These are phyloP conservation scores for Sporothrix curviconia DNA, from an alignment of 2,329 filamentous ascomycete genomes.

Conservation along the genomic window DNA sequence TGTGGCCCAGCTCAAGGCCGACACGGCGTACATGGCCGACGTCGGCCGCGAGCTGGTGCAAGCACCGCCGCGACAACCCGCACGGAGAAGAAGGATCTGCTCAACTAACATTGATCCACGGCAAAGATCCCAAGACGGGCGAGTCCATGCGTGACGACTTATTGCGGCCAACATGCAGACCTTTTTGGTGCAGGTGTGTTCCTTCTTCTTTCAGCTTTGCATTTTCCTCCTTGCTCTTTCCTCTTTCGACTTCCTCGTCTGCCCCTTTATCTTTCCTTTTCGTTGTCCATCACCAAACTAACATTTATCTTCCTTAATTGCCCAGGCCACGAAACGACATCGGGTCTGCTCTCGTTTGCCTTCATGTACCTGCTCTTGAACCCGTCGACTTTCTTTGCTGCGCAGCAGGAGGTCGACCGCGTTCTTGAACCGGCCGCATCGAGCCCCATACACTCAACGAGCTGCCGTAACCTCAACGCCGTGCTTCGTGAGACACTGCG, in stretches of 20 bases:
- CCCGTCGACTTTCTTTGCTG: slow-evolving; percentile 38
- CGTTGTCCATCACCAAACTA: no score
- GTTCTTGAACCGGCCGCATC: slow-evolving; percentile 40
- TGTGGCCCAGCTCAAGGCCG: slow-evolving; percentile 11
- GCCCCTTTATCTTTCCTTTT: neutral
- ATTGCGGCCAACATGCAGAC: slow-evolving; percentile 40
- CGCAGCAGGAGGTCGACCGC: slow-evolving; percentile 47
- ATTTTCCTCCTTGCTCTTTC: neutral
- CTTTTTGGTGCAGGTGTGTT: neutral
- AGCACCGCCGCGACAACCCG: slow-evolving; percentile 28
- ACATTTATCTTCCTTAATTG: slow-evolving; percentile 1
- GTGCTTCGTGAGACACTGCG: slow-evolving; percentile 50
- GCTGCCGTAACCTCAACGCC: slow-evolving; percentile 35
- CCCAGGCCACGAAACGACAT: slow-evolving; percentile 48
- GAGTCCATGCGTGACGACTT: slow-evolving; percentile 63
- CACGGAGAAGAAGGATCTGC: slow-evolving; percentile 54
- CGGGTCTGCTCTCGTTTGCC: slow-evolving; percentile 44
- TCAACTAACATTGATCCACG: slow-evolving; percentile 64
- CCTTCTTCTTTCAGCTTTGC: no score
- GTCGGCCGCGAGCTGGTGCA: slow-evolving; percentile 15
- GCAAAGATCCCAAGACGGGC: slow-evolving; percentile 60
- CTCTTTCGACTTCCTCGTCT: no score
- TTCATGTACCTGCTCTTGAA: slow-evolving; percentile 45
- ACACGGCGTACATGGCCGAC: slow-evolving; percentile 12
- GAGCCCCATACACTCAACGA: slow-evolving; percentile 41